phyloP scores from a whole-genome alignment of 2,329 filamentous ascomycete genomes.

The Fusarium fracticaudum region DNA sequence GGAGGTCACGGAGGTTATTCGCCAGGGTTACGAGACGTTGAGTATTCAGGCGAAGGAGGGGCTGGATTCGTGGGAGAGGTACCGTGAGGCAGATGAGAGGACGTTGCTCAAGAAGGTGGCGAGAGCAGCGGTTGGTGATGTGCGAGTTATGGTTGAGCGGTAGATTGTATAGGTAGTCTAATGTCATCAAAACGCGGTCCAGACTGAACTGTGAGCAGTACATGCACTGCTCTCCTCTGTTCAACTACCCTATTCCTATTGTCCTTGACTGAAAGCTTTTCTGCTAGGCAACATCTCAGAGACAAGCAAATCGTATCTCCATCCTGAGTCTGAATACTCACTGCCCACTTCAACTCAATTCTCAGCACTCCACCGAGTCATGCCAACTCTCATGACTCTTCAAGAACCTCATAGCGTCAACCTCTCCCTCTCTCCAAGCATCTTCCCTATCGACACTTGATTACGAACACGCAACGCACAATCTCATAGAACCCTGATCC shows the following conservation, averaged over 20 bases:
- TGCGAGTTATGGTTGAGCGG: constrained; percentile 60
- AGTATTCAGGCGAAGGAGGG: constrained; percentile 91
- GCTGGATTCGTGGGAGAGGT: constrained; percentile 85
- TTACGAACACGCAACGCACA: neutral
- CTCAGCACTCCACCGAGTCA: neutral
- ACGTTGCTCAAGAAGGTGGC: constrained; percentile 87
- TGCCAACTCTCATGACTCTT: neutral
- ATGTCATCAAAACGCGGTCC: constrained; percentile 2
- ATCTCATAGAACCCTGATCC: neutral
- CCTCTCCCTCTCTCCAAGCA: neutral
- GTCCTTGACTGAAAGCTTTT: neutral
- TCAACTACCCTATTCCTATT: neutral
- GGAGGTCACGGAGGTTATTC: constrained; percentile 91
- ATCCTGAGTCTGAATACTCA: neutral
- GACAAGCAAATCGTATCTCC: neutral
- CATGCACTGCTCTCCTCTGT: neutral
- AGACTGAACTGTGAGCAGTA: neutral
- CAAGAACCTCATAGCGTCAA: neutral
- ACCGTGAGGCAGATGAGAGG: constrained; percentile 87
- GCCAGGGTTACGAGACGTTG: constrained; percentile 94
- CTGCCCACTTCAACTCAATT: neutral
- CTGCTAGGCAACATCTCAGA: neutral
- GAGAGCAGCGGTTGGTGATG: constrained; percentile 75
- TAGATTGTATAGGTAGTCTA: constrained; percentile 23
- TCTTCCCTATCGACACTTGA: neutral